Base-by-base conservation (phyloP, 176 grass and related monocot species). In the Saccharum officinarum region DNA sequence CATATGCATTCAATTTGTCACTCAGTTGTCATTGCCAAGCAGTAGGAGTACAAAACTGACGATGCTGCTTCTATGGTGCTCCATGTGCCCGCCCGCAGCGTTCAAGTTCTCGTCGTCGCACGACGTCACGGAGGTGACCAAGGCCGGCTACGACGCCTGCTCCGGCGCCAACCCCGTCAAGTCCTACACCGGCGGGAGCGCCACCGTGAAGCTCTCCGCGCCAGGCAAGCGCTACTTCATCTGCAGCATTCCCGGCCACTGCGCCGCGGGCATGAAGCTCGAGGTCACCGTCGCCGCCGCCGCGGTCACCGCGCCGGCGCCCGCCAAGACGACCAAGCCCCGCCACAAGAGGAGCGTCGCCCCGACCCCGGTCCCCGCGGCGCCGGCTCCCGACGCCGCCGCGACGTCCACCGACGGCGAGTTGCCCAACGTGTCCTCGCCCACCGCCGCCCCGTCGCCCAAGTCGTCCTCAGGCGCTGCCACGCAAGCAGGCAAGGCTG, bases 221-320 rank as follows among this genome's bases (percentile, higher is more conserved):
- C 59, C 91, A 5, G 92, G 95, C 14, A 90, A 76, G 85, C 82
- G 6, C 62, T 95, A 98, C 85, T 98, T 98, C 91, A 98, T 98
- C 89, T 98, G 92, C 80, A 85, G 87, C 57, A 18, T 92, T 6
- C 37, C 84, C 10, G 87, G 87, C 7, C 95, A 95, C 88, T 95
- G 95, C 87, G 42, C 36, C 72, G 20, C 61, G 8, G 92, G 95
- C 74, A 98, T 95, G 95, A 93, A 93, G 86, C 85, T 98, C 78
- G 73, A 79, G 82, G 91, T 98, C 67, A 40, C 70, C 70, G 91
- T 87, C 22, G 33, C 85, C 28, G 59, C 85, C 18, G 22, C 80
- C 28, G 25, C 86, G 0, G 31, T 47, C 14, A 2, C 76, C 40
- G 77, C 77, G 37, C 76, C 76, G 16, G 49, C 76, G 37, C 76